Evolutionary conservation across 1,284 basidiomycete species (phyloP), one percentile per base, ranked within the genome.

Genomic region (Fistulinella cinereoalba): DNA sequence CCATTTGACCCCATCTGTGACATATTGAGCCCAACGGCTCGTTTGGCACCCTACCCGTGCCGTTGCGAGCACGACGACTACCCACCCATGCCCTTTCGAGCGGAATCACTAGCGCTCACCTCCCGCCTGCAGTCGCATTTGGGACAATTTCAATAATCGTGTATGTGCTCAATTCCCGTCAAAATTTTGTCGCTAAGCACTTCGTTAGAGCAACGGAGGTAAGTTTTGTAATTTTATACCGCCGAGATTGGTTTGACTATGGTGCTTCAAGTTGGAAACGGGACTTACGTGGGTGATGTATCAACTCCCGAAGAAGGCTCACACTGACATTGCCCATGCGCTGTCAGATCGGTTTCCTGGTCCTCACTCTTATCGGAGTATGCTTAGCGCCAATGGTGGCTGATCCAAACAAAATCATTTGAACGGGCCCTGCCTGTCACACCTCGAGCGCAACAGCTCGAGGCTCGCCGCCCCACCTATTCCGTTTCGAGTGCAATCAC

Each of bases 301-400:
- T 39, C 4, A 16, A 27, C 38, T 37, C 41, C 22, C 13, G 28
- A 21, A 41, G 24, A 44, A 34, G 4, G 16, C 15, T 42, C 23
- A 4, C 7, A 3, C 44, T 44, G 37, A 44, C 9, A 25, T 28
- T 32, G 25, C 7, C 21, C 12, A 23, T n/a, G 9, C 27, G 16
- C 24, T 29, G 2, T 34, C 10, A 88, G 85, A 85, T 88, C 53
- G 83, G 71, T n/a, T 88, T 89, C 66, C 67, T 89, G 31, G 62
- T 85, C 46, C 75, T 89, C 36, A 86, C 84, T 34, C 62, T 77
- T 41, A 77, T 85, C 38, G 87, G 87, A 10, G 77, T 83, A 16
- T 28, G 64, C 4, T 75, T 89, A 48, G 84, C 87, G 2, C 57
- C 84, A 21, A 37, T 81, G 47, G 86, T 89, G 84, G 81, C 75